phyloP scores from a whole-genome alignment of 2,329 filamentous ascomycete genomes.

The Piedraia hortae region DNA sequence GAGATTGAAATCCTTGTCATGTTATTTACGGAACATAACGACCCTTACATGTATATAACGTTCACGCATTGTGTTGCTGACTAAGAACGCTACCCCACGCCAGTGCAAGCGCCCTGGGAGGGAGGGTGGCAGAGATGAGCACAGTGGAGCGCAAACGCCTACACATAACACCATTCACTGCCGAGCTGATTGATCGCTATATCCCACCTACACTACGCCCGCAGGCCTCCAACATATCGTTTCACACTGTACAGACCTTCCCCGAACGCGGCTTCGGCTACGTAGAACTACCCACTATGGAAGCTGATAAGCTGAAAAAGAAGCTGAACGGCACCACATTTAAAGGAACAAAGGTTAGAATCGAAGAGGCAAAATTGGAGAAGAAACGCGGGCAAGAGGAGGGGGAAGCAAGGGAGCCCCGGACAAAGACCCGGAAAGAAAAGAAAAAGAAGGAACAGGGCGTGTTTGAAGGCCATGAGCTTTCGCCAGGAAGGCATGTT shows the following conservation, averaged over 20 bases:
- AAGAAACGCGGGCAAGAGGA: constrained; percentile 17
- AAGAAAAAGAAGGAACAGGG: constrained; percentile 22
- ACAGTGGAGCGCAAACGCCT: constrained; percentile 25
- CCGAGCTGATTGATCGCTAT: constrained; percentile 42
- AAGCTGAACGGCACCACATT: constrained; percentile 71
- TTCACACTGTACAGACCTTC: constrained; percentile 60
- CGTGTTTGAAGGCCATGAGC: constrained; percentile 37
- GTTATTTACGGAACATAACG: too few species aligned
- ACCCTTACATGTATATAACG: too few species aligned
- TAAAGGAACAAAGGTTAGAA: constrained; percentile 57
- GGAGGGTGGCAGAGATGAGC: too few species aligned
- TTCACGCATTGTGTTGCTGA: too few species aligned
- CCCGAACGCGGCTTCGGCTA: constrained; percentile 80
- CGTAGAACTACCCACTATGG: constrained; percentile 50
- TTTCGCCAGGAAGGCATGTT: constrained; percentile 48
- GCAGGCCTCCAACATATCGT: constrained; percentile 57
- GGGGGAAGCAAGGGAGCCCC: constrained; percentile 8
- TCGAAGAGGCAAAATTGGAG: constrained; percentile 52
- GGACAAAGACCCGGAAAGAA: constrained; percentile 25
- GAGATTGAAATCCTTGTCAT: too few species aligned
- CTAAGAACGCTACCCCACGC: too few species aligned
- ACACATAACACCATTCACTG: constrained; percentile 67
- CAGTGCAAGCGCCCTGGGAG: too few species aligned
- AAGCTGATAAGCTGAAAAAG: constrained; percentile 73
- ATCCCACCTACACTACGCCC: constrained; percentile 39